These are phyloP conservation scores for Nemania serpens DNA, from an alignment of 2,329 filamentous ascomycete genomes.

Conservation along the genomic window DNA sequence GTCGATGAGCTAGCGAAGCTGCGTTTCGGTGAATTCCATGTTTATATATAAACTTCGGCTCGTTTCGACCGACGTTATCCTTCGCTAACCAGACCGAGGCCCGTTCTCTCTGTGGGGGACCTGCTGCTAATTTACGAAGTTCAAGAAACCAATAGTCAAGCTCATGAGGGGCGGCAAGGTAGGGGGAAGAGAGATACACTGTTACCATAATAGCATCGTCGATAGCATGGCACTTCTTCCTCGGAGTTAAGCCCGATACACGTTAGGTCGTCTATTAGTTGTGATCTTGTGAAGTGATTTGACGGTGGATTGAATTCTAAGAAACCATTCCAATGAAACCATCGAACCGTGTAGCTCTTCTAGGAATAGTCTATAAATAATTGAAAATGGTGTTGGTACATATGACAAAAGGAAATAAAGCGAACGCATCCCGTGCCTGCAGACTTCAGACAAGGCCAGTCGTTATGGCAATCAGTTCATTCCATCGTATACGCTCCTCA, in stretches of 20 bases:
- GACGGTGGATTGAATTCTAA: not conserved
- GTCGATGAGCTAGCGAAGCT: not conserved
- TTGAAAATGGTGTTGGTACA: slow-evolving; percentile 20
- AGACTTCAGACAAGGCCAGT: not conserved
- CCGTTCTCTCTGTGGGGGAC: not conserved
- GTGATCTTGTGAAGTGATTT: too few species aligned
- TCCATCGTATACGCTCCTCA: slow-evolving; percentile 8
- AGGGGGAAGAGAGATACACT: not conserved
- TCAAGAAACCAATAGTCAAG: not conserved
- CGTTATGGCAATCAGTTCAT: slow-evolving; percentile 4
- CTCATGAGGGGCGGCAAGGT: not conserved
- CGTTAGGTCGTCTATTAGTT: not conserved
- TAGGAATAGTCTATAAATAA: slow-evolving; percentile 25
- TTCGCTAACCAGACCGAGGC: not conserved
- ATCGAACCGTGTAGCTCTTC: slow-evolving; percentile 13
- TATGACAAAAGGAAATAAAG: slow-evolving; percentile 18
- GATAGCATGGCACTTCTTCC: not conserved
- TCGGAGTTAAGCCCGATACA: not conserved
- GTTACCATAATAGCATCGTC: not conserved
- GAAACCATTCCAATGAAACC: not conserved
- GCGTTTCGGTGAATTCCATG: not conserved
- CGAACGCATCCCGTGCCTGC: slow-evolving; percentile 6
- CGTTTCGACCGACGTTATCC: slow-evolving; percentile 4
- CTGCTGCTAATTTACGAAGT: not conserved
- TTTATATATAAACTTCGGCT: slow-evolving; percentile 8